Evolutionary conservation across 2,329 filamentous ascomycete genomes (phyloP), one percentile per base, ranked within the genome.

Genomic region (Cladophialophora chaetospira): DNA sequence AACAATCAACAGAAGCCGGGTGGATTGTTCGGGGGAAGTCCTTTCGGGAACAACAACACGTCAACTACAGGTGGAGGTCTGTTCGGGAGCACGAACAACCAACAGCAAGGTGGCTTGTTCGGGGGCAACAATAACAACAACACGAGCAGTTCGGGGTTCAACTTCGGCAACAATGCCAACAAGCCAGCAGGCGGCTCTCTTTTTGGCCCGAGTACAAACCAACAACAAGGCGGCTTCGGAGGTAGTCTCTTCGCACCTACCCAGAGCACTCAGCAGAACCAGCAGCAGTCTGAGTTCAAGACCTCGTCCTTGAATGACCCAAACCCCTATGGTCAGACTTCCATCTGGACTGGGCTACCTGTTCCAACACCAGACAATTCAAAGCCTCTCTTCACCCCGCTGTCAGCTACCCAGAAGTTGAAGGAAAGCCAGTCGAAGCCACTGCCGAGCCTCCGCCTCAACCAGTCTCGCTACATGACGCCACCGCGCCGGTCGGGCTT

Each of bases 281-380:
- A 71, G 51, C 75, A 75, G 45, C 81, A 81, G 13, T 85, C 88
- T 67, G 72, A 79, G 45, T 72, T 73, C 15, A 77, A 96, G 57
- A 91, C 88, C 29, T 87, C 91, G 4, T 94, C 90, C 59, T 83
- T 95, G 54, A 86, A 85, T 58, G 91, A 93, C 63, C 80, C 86
- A n/a, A 91, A 89, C 50, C 93, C 95, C 0, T 99, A 96, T 68
- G 94, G 94, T 36, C 91, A 89, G 51, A 84, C 89, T 43, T 90
- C 91, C 1, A 81, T 99, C 17, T 97, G 97, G 72, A 84, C 86
- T 28, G 88, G 86, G 51, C 77, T 97, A 13, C 64, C 80, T 70
- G 69, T 85, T 69, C 74, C 89, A 74, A 75, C 75, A 78, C 52
- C 81, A 72, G 71, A 91, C 49, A 82, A 91, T 67, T 89, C 91